Conservation (phyloP, 2,329 filamentous ascomycete species). For the Pochonia chlamydosporia region DNA sequence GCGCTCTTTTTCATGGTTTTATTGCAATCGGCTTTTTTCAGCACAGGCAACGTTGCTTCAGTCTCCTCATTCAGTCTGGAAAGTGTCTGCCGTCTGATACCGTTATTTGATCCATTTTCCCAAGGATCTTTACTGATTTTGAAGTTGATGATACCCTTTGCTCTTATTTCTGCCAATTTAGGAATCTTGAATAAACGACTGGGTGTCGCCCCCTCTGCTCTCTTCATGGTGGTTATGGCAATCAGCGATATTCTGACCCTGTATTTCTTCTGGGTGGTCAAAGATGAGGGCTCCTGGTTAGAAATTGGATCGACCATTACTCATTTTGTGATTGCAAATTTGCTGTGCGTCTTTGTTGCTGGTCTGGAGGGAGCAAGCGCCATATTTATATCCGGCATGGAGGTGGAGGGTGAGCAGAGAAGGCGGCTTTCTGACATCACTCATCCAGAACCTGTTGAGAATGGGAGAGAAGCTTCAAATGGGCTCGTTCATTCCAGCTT, state of each 20-base stretch:
- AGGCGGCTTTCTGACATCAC: neutral
- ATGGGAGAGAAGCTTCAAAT: neutral
- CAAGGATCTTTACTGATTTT: slow-evolving; percentile 82
- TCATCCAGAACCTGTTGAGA: neutral
- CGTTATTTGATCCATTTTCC: slow-evolving; percentile 88
- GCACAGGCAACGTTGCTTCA: slow-evolving; percentile 92
- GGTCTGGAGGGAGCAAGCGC: slow-evolving; percentile 81
- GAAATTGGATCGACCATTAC: slow-evolving; percentile 97
- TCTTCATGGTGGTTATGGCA: slow-evolving; percentile 94
- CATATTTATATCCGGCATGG: slow-evolving; percentile 73
- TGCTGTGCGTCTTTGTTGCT: slow-evolving; percentile 86
- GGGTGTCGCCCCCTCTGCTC: slow-evolving; percentile 75
- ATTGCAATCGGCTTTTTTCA: slow-evolving; percentile 93
- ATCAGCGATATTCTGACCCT: slow-evolving; percentile 87
- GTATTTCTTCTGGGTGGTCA: slow-evolving; percentile 96
- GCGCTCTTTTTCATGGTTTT: slow-evolving; percentile 94
- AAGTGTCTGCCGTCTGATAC: slow-evolving; percentile 79
- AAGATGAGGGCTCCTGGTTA: slow-evolving; percentile 93
- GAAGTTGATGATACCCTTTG: slow-evolving; percentile 92
- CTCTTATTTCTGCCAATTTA: slow-evolving; percentile 86
- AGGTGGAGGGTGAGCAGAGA: slow-evolving; percentile 43
- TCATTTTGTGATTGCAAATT: slow-evolving; percentile 88
- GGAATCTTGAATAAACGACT: slow-evolving; percentile 83
- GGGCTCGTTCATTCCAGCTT: neutral
- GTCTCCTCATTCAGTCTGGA: slow-evolving; percentile 91